Evolutionary conservation across 306 rosid genomes (phyloP), one percentile per base, ranked within the genome.

Genomic region (Rosa chinensis): DNA sequence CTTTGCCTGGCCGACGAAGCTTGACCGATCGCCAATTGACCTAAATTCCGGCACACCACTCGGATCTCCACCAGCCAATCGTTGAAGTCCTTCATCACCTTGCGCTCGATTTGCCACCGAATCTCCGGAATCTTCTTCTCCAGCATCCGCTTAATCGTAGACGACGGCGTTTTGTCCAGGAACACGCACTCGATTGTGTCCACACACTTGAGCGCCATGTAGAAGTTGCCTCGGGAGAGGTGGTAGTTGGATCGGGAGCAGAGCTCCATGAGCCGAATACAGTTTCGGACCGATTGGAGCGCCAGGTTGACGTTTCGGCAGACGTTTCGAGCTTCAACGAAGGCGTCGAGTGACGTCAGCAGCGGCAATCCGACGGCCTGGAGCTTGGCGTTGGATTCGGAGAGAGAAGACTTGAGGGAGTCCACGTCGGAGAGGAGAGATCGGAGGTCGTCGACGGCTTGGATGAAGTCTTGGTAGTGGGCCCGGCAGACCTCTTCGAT

Each of bases 61-160:
- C 99, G 99, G 88, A 96, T 96, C 88, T 96, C 98, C 28, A 96
- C 99, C 80, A 96, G 87, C 99, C 99, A 96, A 78, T 93, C 94
- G 28, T 97, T 96, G 63, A 96, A 93, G 82, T 96, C 97, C 77
- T 96, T 96, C 79, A 86, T 93, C 68, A 96, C 98, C 80, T 88
- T 90, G 82, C 94, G 85, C 85, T 96, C 99, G 55, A 96, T 93
- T 80, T 91, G 72, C 58, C 89, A 90, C 12, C 99, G 96, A 84
- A 96, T 93, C 79, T 87, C 99, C 5, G 99, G 99, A 77, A 96
- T 96, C 88, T 89, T 90, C 89, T 91, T 91, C 91, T 91, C 98
- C 63, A 96, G 90, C 98, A 93, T 96, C 84, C 82, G 82, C 86
- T 84, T 93, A 50, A 96, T 88, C 73, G 93, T 87, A 16, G 91